Percentiles rank a stretch among this genome's conserved stretches.
phyloP scores from a whole-genome alignment of 768 basidiomycete species.

The Pluteus cervinus region DNA sequence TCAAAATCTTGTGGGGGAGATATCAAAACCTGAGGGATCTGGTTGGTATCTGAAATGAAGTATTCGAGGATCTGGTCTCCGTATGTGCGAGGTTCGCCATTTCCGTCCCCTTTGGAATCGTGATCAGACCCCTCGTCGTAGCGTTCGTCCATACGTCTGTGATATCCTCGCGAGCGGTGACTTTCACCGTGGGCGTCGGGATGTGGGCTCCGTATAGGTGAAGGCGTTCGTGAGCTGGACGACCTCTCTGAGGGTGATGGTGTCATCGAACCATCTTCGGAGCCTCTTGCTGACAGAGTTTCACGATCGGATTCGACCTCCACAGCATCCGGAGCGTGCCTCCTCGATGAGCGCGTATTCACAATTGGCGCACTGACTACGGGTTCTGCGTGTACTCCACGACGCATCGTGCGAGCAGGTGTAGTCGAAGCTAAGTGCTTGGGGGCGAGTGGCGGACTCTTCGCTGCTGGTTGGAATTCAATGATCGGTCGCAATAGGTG shows the following conservation, averaged over 20 bases:
- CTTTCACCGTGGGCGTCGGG: conserved; percentile 36
- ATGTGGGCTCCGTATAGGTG: conserved; percentile 64
- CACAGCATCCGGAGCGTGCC: conserved; percentile 37
- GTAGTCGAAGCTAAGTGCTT: conserved; percentile 87
- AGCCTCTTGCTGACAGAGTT: conserved; percentile 59
- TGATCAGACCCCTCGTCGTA: conserved; percentile 39
- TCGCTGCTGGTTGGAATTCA: conserved; percentile 84
- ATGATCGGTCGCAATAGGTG: conserved; percentile 83
- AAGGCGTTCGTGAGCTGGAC: conserved; percentile 90
- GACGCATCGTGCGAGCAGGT: conserved; percentile 42
- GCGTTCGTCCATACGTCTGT: conserved; percentile 39
- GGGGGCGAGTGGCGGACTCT: conserved; percentile 91
- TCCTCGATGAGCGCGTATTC: conserved; percentile 58
- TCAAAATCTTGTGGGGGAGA: conserved; percentile 88
- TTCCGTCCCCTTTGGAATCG: conserved; percentile 38
- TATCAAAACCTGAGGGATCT: conserved; percentile 83
- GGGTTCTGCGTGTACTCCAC: conserved; percentile 32
- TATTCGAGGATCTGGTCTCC: conserved; percentile 97
- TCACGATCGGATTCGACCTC: conserved; percentile 62
- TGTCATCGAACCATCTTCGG: conserved; percentile 87
- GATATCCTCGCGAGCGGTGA: conserved; percentile 41
- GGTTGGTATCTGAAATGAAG: conserved; percentile 95
- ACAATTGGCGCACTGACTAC: conserved; percentile 28
- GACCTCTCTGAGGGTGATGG: conserved; percentile 84
- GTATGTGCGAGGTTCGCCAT: conserved; percentile 61